Conservation (phyloP, 306 rosid species). For the Casuarina glauca region DNA sequence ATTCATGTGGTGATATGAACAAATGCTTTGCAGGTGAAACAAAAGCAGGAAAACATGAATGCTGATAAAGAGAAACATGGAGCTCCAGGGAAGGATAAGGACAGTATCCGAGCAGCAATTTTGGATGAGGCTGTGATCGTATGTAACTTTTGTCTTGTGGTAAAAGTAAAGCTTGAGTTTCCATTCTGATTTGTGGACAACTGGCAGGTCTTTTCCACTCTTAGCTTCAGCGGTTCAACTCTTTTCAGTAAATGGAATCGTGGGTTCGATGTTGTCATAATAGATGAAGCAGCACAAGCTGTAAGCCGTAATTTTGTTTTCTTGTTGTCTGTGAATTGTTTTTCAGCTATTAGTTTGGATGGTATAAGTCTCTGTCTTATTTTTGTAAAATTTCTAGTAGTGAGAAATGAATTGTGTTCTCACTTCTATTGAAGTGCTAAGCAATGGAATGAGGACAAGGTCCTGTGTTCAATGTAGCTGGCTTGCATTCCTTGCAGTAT, state of each 20-base stretch:
- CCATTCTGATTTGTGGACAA: slow-evolving; percentile 31
- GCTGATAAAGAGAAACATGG: slow-evolving; percentile 59
- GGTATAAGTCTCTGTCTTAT: not conserved
- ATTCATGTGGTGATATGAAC: slow-evolving; percentile 11
- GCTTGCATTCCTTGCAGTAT: not conserved
- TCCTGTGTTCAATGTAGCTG: not conserved
- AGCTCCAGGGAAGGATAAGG: slow-evolving; percentile 61
- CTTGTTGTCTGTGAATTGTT: not conserved
- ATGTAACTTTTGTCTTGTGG: slow-evolving; percentile 33
- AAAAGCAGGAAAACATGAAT: slow-evolving; percentile 52
- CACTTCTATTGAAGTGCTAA: not conserved
- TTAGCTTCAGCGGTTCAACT: slow-evolving; percentile 86
- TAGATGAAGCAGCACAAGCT: slow-evolving; percentile 99
- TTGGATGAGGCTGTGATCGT: slow-evolving; percentile 92
- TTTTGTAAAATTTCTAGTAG: not conserved
- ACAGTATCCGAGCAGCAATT: slow-evolving; percentile 65
- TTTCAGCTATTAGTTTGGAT: not conserved
- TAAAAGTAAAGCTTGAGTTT: slow-evolving; percentile 22
- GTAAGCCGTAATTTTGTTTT: slow-evolving; percentile 47
- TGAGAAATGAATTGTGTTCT: not conserved
- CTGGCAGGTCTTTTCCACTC: slow-evolving; percentile 93
- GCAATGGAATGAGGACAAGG: not conserved
- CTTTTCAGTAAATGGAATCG: slow-evolving; percentile 75
- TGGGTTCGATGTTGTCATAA: slow-evolving; percentile 87
- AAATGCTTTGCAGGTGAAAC: slow-evolving; percentile 60